Conservation (phyloP, 768 basidiomycete species). For the Nevesoporus exiguus region DNA sequence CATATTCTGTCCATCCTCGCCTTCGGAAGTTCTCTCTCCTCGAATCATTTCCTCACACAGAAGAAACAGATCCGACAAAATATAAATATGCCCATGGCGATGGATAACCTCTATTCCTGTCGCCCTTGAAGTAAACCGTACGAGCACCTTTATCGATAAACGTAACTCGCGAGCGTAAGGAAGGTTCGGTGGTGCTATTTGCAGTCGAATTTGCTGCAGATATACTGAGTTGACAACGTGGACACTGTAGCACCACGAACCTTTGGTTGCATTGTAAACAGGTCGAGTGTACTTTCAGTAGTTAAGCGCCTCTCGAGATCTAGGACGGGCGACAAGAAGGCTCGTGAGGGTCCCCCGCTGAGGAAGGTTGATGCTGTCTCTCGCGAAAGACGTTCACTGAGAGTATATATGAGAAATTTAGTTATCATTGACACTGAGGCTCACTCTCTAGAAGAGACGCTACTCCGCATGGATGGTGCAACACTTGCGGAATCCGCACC, state of each 20-base stretch:
- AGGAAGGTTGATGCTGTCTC: conserved; percentile 56
- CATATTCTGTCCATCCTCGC: conserved; percentile 71
- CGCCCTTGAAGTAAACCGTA: conserved; percentile 74
- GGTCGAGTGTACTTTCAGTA: conserved; percentile 78
- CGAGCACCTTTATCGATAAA: conserved; percentile 62
- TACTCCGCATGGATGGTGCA: conserved; percentile 49
- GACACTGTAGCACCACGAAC: conserved; percentile 37
- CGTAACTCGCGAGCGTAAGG: conserved; percentile 78
- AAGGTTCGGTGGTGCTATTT: conserved; percentile 79
- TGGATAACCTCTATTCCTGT: conserved; percentile 77
- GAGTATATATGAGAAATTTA: conserved; percentile 7
- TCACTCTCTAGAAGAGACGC: conserved; percentile 56
- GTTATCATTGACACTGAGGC: conserved; percentile 18
- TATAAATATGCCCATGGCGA: conserved; percentile 73
- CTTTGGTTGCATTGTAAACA: conserved; percentile 94
- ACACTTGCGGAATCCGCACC: conserved; percentile 38
- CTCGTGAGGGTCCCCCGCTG: conserved; percentile 49
- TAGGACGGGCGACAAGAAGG: conserved; percentile 54
- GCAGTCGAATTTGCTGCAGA: conserved; percentile 77
- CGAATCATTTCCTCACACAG: conserved; percentile 81
- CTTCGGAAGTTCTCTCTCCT: conserved; percentile 52
- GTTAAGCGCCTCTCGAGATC: conserved; percentile 81
- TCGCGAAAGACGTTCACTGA: conserved; percentile 57
- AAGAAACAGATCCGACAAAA: conserved; percentile 91
- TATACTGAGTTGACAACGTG: conserved; percentile 3